Evolutionary conservation across 2,329 filamentous ascomycete species (phyloP), one percentile per base, ranked within the genome.

Genomic region (Elsinoe australis): DNA sequence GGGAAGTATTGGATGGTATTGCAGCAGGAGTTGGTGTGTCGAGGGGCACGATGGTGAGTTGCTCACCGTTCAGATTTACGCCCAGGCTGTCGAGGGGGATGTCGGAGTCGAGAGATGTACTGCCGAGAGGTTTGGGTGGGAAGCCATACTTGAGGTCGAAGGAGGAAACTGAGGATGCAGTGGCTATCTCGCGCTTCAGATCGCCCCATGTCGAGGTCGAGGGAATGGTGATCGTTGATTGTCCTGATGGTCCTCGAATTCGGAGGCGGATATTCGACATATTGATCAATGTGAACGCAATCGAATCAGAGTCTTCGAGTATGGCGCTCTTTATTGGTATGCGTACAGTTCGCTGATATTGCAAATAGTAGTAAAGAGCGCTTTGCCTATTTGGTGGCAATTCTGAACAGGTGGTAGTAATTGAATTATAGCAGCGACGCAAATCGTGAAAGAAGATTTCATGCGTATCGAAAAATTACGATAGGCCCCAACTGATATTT

Each of bases 131-230:
- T 59, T 82, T 80, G 18, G 86, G 82, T 1, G 90, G 90, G 58
- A 85, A 94, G 28, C 87, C 87, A 66, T 83, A 87, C 71, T 92
- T 95, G 53, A 94, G 70, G 34, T 84, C 78, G 59, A 90, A 88
- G 10, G 72, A 71, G 5, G 71, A 59, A 12, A 90, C 71, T 3
- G 76, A 76, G 1, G 85, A 86, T 58, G 79, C 77, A 42, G 76
- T 67, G 45, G 72, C 73, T 58, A 89, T 80, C 42, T 76, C 70
- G 3, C 72, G 61, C 38, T 82, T 69, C 1, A 89, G 71, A 47
- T 80, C 72, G 39, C 68, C 68, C 36, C 87, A 74, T 3, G 79
- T 83, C 46, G 85, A 82, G 52, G 76, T 69, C 48, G 87, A 81
- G 28, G 79, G 71, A 21, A 94, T 70, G 12, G 78, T 78, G 46